Base-by-base conservation (phyloP, 2,329 filamentous ascomycete species). In the Colletotrichum sp. region DNA sequence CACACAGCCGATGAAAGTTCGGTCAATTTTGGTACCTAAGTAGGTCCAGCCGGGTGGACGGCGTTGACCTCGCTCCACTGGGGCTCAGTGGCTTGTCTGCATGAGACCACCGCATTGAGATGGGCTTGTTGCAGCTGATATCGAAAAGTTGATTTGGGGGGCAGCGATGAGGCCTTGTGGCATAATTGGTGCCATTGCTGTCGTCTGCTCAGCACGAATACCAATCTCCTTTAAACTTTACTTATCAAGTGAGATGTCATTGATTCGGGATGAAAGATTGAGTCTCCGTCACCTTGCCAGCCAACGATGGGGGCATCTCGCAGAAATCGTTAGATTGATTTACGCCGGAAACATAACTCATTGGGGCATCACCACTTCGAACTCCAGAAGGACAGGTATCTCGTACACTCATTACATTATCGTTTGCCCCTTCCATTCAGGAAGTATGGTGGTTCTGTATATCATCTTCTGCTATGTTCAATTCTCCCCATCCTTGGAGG, bases 41-140 rank as follows among this genome's bases (percentile, higher is more conserved):
- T 22, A 30, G 8, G 25, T 8, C 0, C 1, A 2, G 16, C 1
- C 1, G 13, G 55, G 0, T 0, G 22, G 22, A 9, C 1, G 13
- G 4, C 1, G 22, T 0, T n/a, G 19, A 2, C 39, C 0, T n/a
- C 39, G 19, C n/a, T 13, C 44, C n/a, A 52, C 11, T 0, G n/a
- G 19, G 6, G 6, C 16, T 22, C 19, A 9, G 3, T 2, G 3
- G 19, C 44, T 7, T 4, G 19, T 49, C 3, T 0, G 1, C 2
- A 8, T 49, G 19, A 22, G 44, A 22, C 2, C n/a, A n/a, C n/a
- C 44, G n/a, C 44, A 52, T 52, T n/a, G 1, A 3, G n/a, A 52
- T 13, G 11, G n/a, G 0, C 3, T 13, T 52, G 11, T 8, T 52
- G 11, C n/a, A 1, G 0, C 44, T 52, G n/a, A 22, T 6, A 52